phyloP scores from a whole-genome alignment of 116 monocot species.

The Phalaenopsis hybrid region DNA sequence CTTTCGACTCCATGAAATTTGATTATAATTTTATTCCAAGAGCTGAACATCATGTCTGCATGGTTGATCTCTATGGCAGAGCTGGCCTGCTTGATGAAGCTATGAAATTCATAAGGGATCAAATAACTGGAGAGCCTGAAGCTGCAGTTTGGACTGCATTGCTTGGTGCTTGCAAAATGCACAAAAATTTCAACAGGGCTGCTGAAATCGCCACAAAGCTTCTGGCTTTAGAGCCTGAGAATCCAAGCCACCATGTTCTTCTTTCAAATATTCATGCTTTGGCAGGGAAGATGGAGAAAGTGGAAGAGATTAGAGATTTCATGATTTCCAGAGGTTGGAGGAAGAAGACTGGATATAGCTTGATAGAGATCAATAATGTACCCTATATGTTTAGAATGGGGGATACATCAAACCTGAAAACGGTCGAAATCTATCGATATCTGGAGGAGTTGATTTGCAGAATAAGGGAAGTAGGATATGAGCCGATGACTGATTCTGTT shows the following conservation, averaged over 20 bases:
- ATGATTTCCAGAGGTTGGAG: constrained; percentile 50
- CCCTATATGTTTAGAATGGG: constrained; percentile 58
- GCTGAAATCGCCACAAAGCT: constrained; percentile 36
- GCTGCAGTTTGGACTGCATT: constrained; percentile 60
- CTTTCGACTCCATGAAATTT: constrained; percentile 34
- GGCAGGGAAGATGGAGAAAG: constrained; percentile 39
- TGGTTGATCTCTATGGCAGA: constrained; percentile 67
- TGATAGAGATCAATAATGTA: constrained; percentile 30
- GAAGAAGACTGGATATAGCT: constrained; percentile 58
- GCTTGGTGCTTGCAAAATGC: constrained; percentile 64
- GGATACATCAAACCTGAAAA: constrained; percentile 38
- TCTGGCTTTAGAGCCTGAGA: constrained; percentile 41
- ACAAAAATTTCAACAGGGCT: constrained; percentile 46
- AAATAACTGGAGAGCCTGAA: constrained; percentile 29
- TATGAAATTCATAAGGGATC: constrained; percentile 27
- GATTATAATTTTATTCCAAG: constrained; percentile 39
- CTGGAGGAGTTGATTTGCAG: constrained; percentile 37
- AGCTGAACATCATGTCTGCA: constrained; percentile 58
- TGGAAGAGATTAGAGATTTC: constrained; percentile 34
- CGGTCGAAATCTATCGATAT: constrained; percentile 32
- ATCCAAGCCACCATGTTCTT: constrained; percentile 57
- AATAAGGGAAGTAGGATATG: constrained; percentile 37
- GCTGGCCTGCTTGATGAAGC: constrained; percentile 49
- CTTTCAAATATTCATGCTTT: constrained; percentile 51
- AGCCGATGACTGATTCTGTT: constrained; percentile 28